Evolutionary conservation across 208 protist genomes (phyloP), one percentile per base, ranked within the genome.

Genomic region (Acanthamoeba sp.): DNA sequence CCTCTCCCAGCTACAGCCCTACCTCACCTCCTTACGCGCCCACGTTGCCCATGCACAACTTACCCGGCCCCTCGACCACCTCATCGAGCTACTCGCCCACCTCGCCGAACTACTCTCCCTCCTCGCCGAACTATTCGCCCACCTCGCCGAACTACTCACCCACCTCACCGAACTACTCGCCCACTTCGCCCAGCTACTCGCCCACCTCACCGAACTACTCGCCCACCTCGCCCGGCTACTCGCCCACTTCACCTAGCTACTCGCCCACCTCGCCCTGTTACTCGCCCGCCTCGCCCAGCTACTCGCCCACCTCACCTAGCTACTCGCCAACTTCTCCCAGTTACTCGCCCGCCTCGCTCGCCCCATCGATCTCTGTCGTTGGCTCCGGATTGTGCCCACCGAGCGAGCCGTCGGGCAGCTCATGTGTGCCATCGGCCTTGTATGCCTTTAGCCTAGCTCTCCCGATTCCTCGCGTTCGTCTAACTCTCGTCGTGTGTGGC

Each of bases 61-160:
- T n/a, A n/a, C n/a, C n/a, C 94, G 10, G 97, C 97, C 76, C 96
- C 97, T 96, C 95, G 3, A 96, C 98, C 55, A 97, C 97, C 7
- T 97, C 94, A 4, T 97, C 98, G 29, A n/a, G 34, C 1, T 98
- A 98, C 94, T 95, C 69, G 5, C 98, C 96, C 22, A 96, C 94
- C 20, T n/a, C 16, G 29, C 96, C 95, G 20, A 32, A 16, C 42
- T 97, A 97, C 59, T 92, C 69, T 2, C 96, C 97, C n/a, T 91
- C 89, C n/a, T 95, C 85, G 5, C 95, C 96, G 2, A 36, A 38
- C 32, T 97, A 97, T 80, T 96, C 95, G 29, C 94, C 98, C 32
- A 97, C 96, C 7, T 96, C 95, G 45, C 97, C 98, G 34, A 55
- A 18, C 24, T 98, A 98, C 76, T 97, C 95, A 6, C 97, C 98